Conservation (phyloP, 352 stramenopile species). For the Globisporangium cylindrosporum region DNA sequence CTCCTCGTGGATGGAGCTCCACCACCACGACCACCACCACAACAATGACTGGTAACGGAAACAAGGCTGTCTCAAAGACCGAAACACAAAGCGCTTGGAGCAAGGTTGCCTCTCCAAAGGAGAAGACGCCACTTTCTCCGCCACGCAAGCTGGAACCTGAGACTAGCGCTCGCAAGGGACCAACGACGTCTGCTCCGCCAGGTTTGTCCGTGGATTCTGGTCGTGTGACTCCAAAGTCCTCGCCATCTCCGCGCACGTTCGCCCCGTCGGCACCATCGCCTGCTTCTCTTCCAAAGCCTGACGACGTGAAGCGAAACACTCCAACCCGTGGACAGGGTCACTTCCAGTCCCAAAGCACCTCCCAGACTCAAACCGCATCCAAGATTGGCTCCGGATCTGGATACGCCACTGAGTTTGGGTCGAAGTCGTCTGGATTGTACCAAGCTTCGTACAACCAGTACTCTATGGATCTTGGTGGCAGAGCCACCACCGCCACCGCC, state of each 20-base stretch:
- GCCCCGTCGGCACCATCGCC: slow-evolving; percentile 77
- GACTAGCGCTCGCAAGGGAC: slow-evolving; percentile 19
- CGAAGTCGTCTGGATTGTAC: slow-evolving; percentile 63
- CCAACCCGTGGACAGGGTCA: slow-evolving; percentile 51
- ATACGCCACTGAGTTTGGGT: slow-evolving; percentile 53
- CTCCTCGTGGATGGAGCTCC: slow-evolving; percentile 58
- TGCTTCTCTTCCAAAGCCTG: slow-evolving; percentile 82
- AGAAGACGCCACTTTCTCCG: slow-evolving; percentile 57
- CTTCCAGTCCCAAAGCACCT: slow-evolving; percentile 42
- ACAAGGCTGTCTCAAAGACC: slow-evolving; percentile 39
- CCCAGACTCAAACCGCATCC: slow-evolving; percentile 31
- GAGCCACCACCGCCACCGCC: slow-evolving; percentile 18
- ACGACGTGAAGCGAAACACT: slow-evolving; percentile 78
- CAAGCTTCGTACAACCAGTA: slow-evolving; percentile 81
- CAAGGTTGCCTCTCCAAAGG: slow-evolving; percentile 58
- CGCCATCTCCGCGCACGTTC: slow-evolving; percentile 58
- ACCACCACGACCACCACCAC: slow-evolving; percentile 43
- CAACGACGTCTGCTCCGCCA: slow-evolving; percentile 57
- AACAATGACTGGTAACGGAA: slow-evolving; percentile 30
- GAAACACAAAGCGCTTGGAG: slow-evolving; percentile 63
- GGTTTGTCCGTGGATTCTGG: slow-evolving; percentile 69
- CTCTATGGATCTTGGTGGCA: slow-evolving; percentile 67
- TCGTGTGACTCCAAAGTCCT: slow-evolving; percentile 61
- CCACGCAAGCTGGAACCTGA: slow-evolving; percentile 36
- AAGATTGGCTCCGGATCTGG: slow-evolving; percentile 56